Evolutionary conservation across 768 basidiomycete genomes (phyloP), one percentile per base, ranked within the genome.

Genomic region (Podaxis sp.): DNA sequence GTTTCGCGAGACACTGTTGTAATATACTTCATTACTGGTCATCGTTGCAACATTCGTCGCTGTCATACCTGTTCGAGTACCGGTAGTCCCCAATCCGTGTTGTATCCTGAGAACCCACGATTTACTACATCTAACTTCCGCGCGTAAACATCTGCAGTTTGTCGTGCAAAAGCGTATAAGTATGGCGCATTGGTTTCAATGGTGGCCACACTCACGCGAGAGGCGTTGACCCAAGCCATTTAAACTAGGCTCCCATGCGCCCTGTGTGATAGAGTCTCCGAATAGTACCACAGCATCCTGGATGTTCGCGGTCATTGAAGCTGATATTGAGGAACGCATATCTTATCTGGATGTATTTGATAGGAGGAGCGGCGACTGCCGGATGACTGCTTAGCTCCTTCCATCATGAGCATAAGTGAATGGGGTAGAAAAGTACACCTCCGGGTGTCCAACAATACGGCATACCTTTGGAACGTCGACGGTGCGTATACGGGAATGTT

Each of bases 391-490:
- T 40, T 53, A 40, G 44, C 28, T 57, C 42, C 58, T 56, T 18
- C 46, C 48, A 42, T 35, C 59, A 62, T 65, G 60, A 69, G 60
- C 51, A 64, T 57, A 40, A 71, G 68, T 65, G 61, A 61, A 47
- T 61, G 67, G 59, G 63, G 62, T 35, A 62, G 65, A 52, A 77
- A 71, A 40, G 84, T 94, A 64, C 77, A 77, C 23, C 76, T 96
- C 5, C 83, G 88, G 57, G 78, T 95, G 28, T 85, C 91, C 11
- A 90, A 94, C 66, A 82, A 89, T 57, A 87, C 81, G 61, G 93
- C 87, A 0, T 93, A 89, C 65, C 82, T 95, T n/a, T 97, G 94
- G 93, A 85, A 92, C 69, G 82, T 91, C 48, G 84, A 93, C 66
- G 89, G 93, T 91, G 65, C 56, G 65, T 27, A 35, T 46, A 38